Percentiles rank a stretch among this genome's conserved stretches.
Conservation (phyloP, 1,284 basidiomycete genomes). For the Trametes pubescens region DNA sequence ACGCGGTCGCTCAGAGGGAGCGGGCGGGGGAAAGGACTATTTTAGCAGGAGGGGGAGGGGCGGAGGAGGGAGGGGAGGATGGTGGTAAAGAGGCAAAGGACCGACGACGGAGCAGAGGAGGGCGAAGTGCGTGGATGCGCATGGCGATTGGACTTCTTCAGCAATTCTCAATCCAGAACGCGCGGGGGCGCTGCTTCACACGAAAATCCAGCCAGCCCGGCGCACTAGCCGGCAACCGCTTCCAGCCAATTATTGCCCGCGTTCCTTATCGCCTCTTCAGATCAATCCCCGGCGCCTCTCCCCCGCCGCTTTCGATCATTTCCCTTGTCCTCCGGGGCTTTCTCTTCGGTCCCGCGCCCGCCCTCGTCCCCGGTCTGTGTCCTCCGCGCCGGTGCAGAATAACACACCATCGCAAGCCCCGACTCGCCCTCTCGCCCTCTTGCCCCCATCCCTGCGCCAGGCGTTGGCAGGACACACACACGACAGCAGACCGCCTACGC, state of each 20-base stretch:
- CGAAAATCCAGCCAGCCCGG: conserved; percentile 4
- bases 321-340: background rate
- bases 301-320: background rate
- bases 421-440: background rate
- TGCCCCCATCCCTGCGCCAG: background rate
- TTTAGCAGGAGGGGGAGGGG: conserved; percentile 19
- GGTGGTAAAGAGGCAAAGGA: conserved; percentile 26
- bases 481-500: conserved; percentile 3
- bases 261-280: conserved; percentile 12
- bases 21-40: conserved; percentile 11
- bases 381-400: background rate
- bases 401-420: background rate
- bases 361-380: background rate
- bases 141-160: conserved; percentile 16
- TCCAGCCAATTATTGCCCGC: conserved; percentile 9
- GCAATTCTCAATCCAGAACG: conserved; percentile 7
- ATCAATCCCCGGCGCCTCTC: conserved; percentile 13
- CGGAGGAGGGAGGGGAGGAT: conserved; percentile 17
- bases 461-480: background rate
- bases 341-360: conserved; percentile 8
- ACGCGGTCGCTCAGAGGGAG: conserved; percentile 13
- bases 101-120: conserved; percentile 26
- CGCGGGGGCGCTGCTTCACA: conserved; percentile 4
- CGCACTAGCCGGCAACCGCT: background rate
- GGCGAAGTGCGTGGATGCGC: conserved; percentile 21